Conservation (phyloP, 2,329 filamentous ascomycete genomes). For the Apiospora koreana region DNA sequence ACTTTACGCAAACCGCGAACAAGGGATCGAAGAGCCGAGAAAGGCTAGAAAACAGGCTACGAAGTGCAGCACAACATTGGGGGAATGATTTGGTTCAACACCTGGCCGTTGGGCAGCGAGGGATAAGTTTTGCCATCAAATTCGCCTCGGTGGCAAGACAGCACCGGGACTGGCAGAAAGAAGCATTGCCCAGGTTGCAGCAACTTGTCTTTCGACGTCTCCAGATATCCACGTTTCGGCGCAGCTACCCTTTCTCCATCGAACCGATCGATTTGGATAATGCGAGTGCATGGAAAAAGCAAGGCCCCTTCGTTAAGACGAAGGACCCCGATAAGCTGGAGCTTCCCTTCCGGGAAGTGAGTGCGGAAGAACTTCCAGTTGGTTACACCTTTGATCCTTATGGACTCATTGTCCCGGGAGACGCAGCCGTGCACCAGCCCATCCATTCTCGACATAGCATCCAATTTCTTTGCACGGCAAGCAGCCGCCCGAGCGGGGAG, state of each 20-base stretch:
- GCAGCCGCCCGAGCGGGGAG: background rate
- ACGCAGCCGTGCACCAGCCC: background rate
- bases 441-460: constrained; percentile 4
- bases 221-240: background rate
- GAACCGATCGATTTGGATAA: constrained; percentile 9
- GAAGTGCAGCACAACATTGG: constrained; percentile 3
- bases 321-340: background rate
- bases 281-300: constrained; percentile 3
- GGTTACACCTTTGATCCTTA: constrained; percentile 6
- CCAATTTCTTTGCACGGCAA: background rate
- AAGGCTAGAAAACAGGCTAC: background rate
- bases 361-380: background rate
- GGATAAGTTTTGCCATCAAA: constrained; percentile 9
- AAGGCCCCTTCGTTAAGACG: background rate
- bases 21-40: constrained; percentile 8
- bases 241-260: constrained; percentile 1
- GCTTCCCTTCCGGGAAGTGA: constrained; percentile 3
- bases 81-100: constrained; percentile 3
- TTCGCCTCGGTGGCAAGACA: constrained; percentile 5
- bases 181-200: constrained; percentile 10
- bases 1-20: constrained; percentile 9
- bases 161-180: constrained; percentile 5
- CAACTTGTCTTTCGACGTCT: constrained; percentile 8
- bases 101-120: background rate
- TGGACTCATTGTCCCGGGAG: constrained; percentile 6